These are phyloP conservation scores for Musa itinerans DNA, from an alignment of 176 grass and related monocot genomes.

Conservation along the genomic window DNA sequence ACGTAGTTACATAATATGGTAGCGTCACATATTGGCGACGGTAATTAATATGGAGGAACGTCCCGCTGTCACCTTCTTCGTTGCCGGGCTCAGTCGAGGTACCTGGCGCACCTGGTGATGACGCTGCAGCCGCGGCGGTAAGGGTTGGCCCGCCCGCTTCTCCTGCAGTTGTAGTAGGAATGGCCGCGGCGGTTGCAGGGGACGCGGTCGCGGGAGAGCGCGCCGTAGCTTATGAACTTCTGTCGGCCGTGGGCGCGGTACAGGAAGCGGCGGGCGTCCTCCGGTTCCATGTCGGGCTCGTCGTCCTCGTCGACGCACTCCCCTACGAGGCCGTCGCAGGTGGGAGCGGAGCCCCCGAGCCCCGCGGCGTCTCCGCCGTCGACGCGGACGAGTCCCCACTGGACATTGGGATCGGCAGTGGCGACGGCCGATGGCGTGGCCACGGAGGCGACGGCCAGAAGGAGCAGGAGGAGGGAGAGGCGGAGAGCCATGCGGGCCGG, in stretches of 20 bases:
- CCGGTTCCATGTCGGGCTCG: conserved; percentile 17
- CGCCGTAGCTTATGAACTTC: conserved; percentile 59
- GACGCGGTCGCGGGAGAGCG: conserved; percentile 41
- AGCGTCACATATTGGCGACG: too few species aligned
- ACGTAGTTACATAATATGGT: too few species aligned
- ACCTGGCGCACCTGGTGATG: conserved; percentile 62
- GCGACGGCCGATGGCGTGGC: background rate
- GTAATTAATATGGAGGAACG: too few species aligned
- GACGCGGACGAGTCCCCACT: background rate
- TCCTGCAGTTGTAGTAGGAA: conserved; percentile 56
- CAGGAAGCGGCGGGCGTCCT: background rate
- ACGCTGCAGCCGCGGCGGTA: conserved; percentile 64
- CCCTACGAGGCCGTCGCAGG: conserved; percentile 30
- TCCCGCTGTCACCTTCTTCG: too few species aligned
- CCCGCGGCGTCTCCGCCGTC: background rate
- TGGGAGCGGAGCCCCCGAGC: too few species aligned
- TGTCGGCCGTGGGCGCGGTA: conserved; percentile 24
- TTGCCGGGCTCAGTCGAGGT: conserved; percentile 23
- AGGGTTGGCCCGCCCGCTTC: conserved; percentile 33
- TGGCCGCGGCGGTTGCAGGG: conserved; percentile 51
- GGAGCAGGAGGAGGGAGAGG: conserved; percentile 26
- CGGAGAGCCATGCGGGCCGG: conserved; percentile 25
- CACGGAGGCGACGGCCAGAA: background rate
- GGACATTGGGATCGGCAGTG: background rate
- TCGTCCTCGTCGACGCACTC: conserved; percentile 41